Base-by-base conservation (phyloP, 108 stramenopile genomes). In the Fragilariopsis cylindrus region DNA sequence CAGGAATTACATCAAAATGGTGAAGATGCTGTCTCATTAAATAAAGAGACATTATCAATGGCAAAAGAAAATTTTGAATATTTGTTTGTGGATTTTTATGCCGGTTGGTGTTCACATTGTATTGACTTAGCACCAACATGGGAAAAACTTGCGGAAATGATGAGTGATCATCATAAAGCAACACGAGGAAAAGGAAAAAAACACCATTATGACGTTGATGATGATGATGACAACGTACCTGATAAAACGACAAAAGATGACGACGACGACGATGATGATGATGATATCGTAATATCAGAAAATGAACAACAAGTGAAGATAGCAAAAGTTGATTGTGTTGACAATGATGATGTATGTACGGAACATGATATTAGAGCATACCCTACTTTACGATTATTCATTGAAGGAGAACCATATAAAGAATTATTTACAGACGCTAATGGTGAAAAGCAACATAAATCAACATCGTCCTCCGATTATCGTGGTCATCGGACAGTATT, bases 321-420 rank as follows among this genome's bases (percentile, higher is more conserved):
- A 76, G 93, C 80, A 42, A 95, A 95, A 57, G 77, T 94, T 1
- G 86, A 93, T 65, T 99, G 98, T 79, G 97, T 98, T 12, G 77
- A 80, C 43, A 84, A 97, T 67, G 54, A 62, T 1, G 82, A 90
- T 8, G 71, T 98, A n/a, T 99, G 98, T 77, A 30, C 68, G 3
- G 57, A 80, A 57, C 80, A 90, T 11, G 73, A 77, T 30, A 85
- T 99, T 65, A 82, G 84, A 57, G 95, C 87, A 7, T 99, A 96
- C 77, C 98, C 98, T 15, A 95, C 96, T 7, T 72, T 98, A 47
- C 79, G 94, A 44, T 77, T 96, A 47, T 99, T 93, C 81, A 79
- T 88, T 16, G 82, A 89, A 73, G 92, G 89, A n/a, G 46, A 84
- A 30, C 74, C 77, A 4, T 83, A 80, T 65, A 63, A 13, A 44